phyloP scores from a whole-genome alignment of 2,329 filamentous ascomycete species.

The Aspergillus sp. region DNA sequence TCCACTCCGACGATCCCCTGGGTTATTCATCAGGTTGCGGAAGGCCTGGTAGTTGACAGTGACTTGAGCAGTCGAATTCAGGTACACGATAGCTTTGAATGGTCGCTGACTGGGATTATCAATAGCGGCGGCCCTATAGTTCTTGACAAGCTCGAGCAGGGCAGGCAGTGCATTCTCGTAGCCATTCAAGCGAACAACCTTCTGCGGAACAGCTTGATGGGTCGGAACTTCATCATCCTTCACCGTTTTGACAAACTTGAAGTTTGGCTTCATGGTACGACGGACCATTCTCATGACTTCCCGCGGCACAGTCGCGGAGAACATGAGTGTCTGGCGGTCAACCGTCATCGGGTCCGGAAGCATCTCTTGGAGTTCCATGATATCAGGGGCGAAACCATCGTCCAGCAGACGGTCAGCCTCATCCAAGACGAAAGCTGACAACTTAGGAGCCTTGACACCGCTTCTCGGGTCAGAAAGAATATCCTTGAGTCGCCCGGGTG shows the following conservation, averaged over 20 bases:
- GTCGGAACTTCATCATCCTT: conserved; percentile 75
- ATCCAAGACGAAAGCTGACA: conserved; percentile 59
- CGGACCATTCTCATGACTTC: conserved; percentile 78
- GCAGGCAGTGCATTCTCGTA: conserved; percentile 74
- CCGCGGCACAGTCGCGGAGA: conserved; percentile 85
- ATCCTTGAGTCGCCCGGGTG: conserved; percentile 82
- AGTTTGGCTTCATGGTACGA: conserved; percentile 72
- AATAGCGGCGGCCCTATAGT: conserved; percentile 48
- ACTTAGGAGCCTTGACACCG: conserved; percentile 59
- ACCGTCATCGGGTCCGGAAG: conserved; percentile 62
- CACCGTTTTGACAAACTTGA: conserved; percentile 89
- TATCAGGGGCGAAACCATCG: conserved; percentile 62
- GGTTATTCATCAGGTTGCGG: conserved; percentile 40
- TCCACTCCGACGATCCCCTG: conserved; percentile 21
- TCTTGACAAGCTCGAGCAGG: conserved; percentile 69
- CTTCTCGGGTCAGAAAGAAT: conserved; percentile 63
- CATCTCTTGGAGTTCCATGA: conserved; percentile 55
- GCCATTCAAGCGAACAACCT: conserved; percentile 61
- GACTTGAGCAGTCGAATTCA: conserved; percentile 72
- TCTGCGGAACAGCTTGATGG: conserved; percentile 78
- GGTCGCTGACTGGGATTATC: conserved; percentile 45
- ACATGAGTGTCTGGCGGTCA: conserved; percentile 85
- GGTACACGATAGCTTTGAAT: conserved; percentile 96
- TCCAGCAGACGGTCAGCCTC: conserved; percentile 66
- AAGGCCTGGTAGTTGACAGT: conserved; percentile 60